Base-by-base conservation (phyloP, 2,329 filamentous ascomycete species). In the Diatrype stigma region DNA sequence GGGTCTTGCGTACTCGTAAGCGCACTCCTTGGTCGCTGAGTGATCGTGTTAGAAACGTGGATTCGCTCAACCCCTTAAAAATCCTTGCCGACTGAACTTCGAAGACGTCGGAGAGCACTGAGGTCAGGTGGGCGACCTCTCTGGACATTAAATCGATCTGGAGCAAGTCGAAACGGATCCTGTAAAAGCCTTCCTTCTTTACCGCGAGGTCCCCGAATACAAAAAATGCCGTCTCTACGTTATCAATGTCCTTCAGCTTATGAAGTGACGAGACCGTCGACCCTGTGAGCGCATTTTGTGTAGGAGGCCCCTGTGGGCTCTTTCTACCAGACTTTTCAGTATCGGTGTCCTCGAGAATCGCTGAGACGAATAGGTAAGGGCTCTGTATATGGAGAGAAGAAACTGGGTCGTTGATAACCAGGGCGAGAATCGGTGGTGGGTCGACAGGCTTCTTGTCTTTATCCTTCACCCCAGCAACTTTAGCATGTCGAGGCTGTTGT, bases 161-260 rank as follows among this genome's bases (percentile, higher is more conserved):
- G 67, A 87, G 92, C 14, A 96, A 76, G 46, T 82, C 86, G 65
- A 96, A 96, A 50, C 84, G 80, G 37, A 96, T 77, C 34, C 85
- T 78, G 64, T 85, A 93, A 19, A 75, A 77, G 28, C 91, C 91
- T 60, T 88, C 82, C 22, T 84, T 75, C 64, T 87, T 87, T 53
- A 93, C 84, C 0, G 89, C 94, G 21, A 96, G 75, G 67, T 96
- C 90, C 5, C 88, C 88, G 68, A 95, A 96, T n/a, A 96, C 86
- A 63, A 96, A 96, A 71, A 91, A 95, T 1, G 86, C 90, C 11
- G 87, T 87, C 68, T 94, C 89, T 73, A 74, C 76, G 63, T 91
- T 91, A 61, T 86, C 79, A 3, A 82, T 78, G 64, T 95, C 89
- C 67, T 94, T 93, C 49, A 95, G 73, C 49, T 89, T 81, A 67